Evolutionary conservation across 2,329 filamentous ascomycete species (phyloP).

Genomic region (Fusarium caatingaense): DNA sequence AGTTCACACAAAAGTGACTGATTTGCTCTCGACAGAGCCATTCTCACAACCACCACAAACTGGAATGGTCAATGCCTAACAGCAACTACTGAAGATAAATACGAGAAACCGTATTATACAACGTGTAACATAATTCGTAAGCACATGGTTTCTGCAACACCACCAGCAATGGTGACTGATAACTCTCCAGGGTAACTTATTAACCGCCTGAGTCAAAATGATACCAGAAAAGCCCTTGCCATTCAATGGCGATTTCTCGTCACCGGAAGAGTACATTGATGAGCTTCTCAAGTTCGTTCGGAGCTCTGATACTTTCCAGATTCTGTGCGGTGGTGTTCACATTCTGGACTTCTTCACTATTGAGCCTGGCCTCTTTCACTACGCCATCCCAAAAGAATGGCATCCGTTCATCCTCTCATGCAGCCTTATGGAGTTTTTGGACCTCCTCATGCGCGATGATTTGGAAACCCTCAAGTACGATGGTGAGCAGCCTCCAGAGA

Average conservation of each 20-base stretch:
- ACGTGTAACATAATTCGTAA: neutral
- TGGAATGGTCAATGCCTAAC: too few species aligned
- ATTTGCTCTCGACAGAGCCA: neutral
- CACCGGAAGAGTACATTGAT: slow-evolving; percentile 80
- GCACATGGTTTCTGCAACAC: neutral
- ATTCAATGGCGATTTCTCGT: slow-evolving; percentile 74
- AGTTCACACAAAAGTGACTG: neutral
- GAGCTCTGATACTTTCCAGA: slow-evolving; percentile 80
- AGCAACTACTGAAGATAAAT: neutral
- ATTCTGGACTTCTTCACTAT: slow-evolving; percentile 95
- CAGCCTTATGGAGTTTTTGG: slow-evolving; percentile 80
- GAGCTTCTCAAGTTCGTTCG: slow-evolving; percentile 81
- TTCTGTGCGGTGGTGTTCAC: slow-evolving; percentile 96
- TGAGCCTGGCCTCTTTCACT: slow-evolving; percentile 83
- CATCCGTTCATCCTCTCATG: slow-evolving; percentile 77
- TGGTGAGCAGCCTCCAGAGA: slow-evolving; percentile 59
- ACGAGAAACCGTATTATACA: neutral
- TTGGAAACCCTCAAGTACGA: slow-evolving; percentile 56
- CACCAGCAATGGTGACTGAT: neutral
- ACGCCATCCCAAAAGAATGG: slow-evolving; percentile 83
- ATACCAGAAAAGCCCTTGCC: slow-evolving; percentile 70
- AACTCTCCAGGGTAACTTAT: slow-evolving; percentile 38
- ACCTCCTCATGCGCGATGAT: slow-evolving; percentile 84
- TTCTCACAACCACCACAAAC: neutral
- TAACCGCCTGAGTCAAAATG: slow-evolving; percentile 51